Conservation (phyloP, 1,284 basidiomycete species). For the Apiotrichum siamense region DNA sequence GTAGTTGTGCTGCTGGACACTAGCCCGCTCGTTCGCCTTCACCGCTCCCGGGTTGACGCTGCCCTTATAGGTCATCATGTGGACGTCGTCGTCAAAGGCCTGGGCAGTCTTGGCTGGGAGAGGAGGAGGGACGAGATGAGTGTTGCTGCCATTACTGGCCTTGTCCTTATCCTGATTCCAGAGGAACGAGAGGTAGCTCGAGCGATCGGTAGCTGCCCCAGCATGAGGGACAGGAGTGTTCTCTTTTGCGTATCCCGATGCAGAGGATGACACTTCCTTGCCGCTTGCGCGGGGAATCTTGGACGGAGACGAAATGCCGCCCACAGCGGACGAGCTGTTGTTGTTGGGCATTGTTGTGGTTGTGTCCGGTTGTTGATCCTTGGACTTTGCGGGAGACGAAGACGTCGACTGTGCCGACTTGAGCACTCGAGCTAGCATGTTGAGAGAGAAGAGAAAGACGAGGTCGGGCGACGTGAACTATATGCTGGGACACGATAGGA, state of each 20-base stretch:
- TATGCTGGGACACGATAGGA: not conserved
- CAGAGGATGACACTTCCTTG: not conserved
- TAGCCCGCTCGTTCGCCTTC: not conserved
- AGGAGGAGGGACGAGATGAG: constrained; percentile 26
- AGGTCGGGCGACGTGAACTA: not conserved
- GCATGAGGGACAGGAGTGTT: constrained; percentile 17
- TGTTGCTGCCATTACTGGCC: not conserved
- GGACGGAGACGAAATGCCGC: not conserved
- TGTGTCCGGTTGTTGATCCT: constrained; percentile 27
- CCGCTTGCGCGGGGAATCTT: constrained; percentile 3
- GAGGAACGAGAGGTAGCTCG: constrained; percentile 43
- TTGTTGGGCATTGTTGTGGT: not conserved
- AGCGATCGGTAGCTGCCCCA: constrained; percentile 19
- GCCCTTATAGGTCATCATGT: constrained; percentile 47
- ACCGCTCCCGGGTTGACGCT: constrained; percentile 50
- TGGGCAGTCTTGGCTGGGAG: too few species aligned
- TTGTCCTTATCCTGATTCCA: constrained; percentile 26
- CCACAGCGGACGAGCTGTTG: not conserved
- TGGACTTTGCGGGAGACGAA: constrained; percentile 11
- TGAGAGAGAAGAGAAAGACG: not conserved
- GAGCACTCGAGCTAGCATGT: constrained; percentile 13
- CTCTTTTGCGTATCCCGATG: constrained; percentile 20
- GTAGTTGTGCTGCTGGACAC: constrained; percentile 5
- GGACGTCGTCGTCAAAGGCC: constrained; percentile 38
- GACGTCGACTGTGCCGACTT: constrained; percentile 10